Conservation (phyloP, 768 basidiomycete genomes). For the Pleurotus giganteus region DNA sequence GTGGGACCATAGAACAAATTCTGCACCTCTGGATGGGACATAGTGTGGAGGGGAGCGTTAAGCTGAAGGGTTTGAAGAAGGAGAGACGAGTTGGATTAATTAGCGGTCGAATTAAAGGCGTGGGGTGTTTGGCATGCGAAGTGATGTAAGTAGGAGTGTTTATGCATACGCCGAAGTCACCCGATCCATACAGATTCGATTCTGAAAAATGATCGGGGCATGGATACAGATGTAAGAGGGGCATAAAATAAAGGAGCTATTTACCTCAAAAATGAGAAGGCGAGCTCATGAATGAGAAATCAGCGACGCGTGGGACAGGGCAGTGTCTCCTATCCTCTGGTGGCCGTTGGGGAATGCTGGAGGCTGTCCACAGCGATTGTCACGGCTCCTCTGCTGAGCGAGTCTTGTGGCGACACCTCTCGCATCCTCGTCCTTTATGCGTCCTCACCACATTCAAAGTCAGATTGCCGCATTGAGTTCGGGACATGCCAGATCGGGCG, state of each 20-base stretch:
- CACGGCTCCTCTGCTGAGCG: background rate
- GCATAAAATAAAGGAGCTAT: slow-evolving; percentile 10
- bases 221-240: background rate
- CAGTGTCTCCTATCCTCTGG: background rate
- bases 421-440: background rate
- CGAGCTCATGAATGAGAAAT: background rate
- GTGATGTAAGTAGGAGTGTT: slow-evolving; percentile 7
- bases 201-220: slow-evolving; percentile 5
- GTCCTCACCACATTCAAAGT: background rate
- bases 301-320: background rate
- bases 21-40: slow-evolving; percentile 7
- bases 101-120: slow-evolving; percentile 6
- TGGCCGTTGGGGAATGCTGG: background rate
- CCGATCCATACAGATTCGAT: slow-evolving; percentile 9
- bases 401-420: too few species aligned
- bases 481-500: slow-evolving; percentile 7
- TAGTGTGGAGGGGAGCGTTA: background rate
- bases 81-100: slow-evolving; percentile 1
- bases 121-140: slow-evolving; percentile 10
- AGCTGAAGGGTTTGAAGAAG: slow-evolving; percentile 1
- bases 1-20: background rate
- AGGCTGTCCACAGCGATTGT: slow-evolving; percentile 5
- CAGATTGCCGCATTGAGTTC: slow-evolving; percentile 5
- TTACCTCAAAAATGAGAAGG: slow-evolving; percentile 8
- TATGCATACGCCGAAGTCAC: slow-evolving; percentile 6